A percentile compares a stretch with the other conserved stretches of the same genome.
phyloP scores from a whole-genome alignment of 2,329 filamentous ascomycete genomes.

The Arthrocladium fulminans region DNA sequence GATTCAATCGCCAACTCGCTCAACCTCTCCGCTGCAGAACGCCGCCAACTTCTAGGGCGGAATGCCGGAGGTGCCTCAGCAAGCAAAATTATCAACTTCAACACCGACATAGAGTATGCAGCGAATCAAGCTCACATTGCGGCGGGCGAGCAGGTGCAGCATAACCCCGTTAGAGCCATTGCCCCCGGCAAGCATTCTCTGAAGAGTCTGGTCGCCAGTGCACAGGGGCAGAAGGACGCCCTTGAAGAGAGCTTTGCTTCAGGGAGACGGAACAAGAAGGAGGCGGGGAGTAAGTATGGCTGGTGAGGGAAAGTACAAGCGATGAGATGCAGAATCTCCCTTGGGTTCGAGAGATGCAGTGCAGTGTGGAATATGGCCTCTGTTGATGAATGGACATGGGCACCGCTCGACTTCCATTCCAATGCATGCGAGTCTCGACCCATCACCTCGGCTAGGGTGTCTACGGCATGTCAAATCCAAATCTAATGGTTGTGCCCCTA shows the following conservation, averaged over 20 bases:
- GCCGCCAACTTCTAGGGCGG: conserved; percentile 79
- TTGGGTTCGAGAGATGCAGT: not conserved
- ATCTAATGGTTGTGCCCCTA: no score
- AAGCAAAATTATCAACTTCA: conserved; percentile 72
- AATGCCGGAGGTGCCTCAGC: conserved; percentile 33
- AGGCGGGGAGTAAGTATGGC: conserved; percentile 75
- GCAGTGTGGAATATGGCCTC: not conserved
- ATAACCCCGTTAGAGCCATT: conserved; percentile 75
- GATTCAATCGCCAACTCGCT: conserved; percentile 65
- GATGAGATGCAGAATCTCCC: not conserved
- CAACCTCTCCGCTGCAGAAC: conserved; percentile 66
- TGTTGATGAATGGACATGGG: no score
- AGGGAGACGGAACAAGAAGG: conserved; percentile 67
- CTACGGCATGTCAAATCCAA: no score
- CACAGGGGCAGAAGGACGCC: conserved; percentile 72
- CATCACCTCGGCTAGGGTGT: no score
- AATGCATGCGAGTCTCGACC: no score
- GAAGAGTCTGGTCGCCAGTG: conserved; percentile 76
- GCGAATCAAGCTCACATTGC: conserved; percentile 65
- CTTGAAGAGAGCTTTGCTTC: conserved; percentile 86
- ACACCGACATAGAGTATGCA: conserved; percentile 77
- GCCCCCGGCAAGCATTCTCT: conserved; percentile 84
- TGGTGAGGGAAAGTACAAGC: conserved; percentile 47
- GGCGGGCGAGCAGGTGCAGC: conserved; percentile 58
- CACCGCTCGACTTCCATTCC: no score